Evolutionary conservation across 768 basidiomycete genomes (phyloP), one percentile per base, ranked within the genome.

Genomic region (Phaffia tasmanica): DNA sequence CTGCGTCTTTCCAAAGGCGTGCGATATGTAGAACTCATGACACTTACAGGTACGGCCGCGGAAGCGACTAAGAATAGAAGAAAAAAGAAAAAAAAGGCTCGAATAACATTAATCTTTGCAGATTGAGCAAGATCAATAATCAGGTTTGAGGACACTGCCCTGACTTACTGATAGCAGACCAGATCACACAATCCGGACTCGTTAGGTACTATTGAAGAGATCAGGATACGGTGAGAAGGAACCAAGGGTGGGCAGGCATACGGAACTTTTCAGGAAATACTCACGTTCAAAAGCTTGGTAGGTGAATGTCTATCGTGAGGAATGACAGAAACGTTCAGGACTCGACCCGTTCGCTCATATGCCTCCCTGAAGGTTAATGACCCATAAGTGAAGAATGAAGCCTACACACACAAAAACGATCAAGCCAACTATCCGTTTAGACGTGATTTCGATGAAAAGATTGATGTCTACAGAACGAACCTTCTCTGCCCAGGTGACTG

Each of bases 301-400:
- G 95, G 95, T 16, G 89, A 90, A 78, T 97, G 88, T 21, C 85
- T 82, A 75, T 91, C 89, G 47, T 86, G 87, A 6, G 90, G 91
- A 48, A 93, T 86, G 55, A 95, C 90, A 18, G 89, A 92, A 32
- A 98, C 85, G 74, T 97, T 98, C 42, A 99, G 80, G 30, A 94
- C 87, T 49, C 94, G 83, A 29, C 94, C 94, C 0, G 95, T 99
- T 71, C 86, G 81, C 73, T 89, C 78, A 72, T 94, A 98, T 1
- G 94, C 94, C 75, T 99, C 95, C 58, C 84, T 84, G 78, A 99
- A 99, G 1, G 94, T 98, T 83, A 89, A 83, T 1, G 89, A 91
- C 2, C 94, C 94, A 67, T 85, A 82, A 9, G 91, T 94, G 75
- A 94, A 97, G 78, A 89, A 99, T 16, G 84, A 79, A 61, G 86